Conservation (phyloP, 2,329 filamentous ascomycete genomes). For the Paecilomyces sp. region DNA sequence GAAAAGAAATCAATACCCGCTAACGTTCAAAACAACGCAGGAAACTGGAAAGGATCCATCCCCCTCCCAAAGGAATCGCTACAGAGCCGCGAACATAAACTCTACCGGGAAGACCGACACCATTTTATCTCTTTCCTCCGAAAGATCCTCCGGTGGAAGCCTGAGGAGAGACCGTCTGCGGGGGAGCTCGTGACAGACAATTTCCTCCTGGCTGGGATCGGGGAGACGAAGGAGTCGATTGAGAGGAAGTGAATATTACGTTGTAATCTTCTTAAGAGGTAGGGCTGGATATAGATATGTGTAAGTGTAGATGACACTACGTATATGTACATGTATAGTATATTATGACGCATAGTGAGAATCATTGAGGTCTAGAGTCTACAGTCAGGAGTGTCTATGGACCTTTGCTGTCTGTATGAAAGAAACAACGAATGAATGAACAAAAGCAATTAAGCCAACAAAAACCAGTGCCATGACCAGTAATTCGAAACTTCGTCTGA, state of each 20-base stretch:
- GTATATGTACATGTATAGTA: too few relatives aligned
- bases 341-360: too few relatives aligned
- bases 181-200: slow-evolving; percentile 18
- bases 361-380: too few relatives aligned
- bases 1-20: not conserved
- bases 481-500: too few relatives aligned
- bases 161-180: slow-evolving; percentile 20
- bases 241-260: not conserved
- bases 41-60: slow-evolving; percentile 16
- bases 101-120: slow-evolving; percentile 16
- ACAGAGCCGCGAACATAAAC: slow-evolving; percentile 14
- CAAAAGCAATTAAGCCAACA: too few relatives aligned
- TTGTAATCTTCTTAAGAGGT: too few relatives aligned
- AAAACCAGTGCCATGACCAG: too few relatives aligned
- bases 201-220: slow-evolving; percentile 4
- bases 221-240: not conserved
- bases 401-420: too few relatives aligned
- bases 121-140: slow-evolving; percentile 22
- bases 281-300: too few relatives aligned
- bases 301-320: too few relatives aligned
- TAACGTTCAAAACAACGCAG: slow-evolving; percentile 10
- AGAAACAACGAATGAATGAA: too few relatives aligned
- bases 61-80: slow-evolving; percentile 18
- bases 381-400: too few relatives aligned
- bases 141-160: slow-evolving; percentile 25